Evolutionary conservation across 2,329 filamentous ascomycete genomes (phyloP).

Genomic region (Fusarium citri): DNA sequence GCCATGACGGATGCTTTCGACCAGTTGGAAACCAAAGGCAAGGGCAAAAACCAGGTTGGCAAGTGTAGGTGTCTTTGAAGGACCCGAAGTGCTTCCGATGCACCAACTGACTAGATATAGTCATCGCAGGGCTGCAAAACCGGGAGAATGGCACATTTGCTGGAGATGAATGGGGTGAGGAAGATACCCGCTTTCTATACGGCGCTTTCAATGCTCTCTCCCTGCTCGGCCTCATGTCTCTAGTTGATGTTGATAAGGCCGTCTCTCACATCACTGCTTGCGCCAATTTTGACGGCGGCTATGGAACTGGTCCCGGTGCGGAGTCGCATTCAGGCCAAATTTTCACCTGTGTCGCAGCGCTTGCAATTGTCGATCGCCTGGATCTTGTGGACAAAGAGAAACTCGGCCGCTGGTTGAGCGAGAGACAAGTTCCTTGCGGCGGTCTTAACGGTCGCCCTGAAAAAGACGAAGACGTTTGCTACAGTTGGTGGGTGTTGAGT

Average conservation of each 20-base stretch:
- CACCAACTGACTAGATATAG: conserved; percentile 55
- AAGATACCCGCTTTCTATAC: conserved; percentile 94
- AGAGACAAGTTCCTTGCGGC: conserved; percentile 87
- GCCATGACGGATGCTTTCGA: conserved; percentile 86
- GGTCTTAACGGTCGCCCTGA: conserved; percentile 95
- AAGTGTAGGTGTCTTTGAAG: conserved; percentile 71
- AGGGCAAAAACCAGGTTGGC: conserved; percentile 75
- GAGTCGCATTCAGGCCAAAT: conserved; percentile 97
- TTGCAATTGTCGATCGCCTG: conserved; percentile 84
- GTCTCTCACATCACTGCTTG: conserved; percentile 84
- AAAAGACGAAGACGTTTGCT: conserved; percentile 96
- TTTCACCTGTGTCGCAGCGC: conserved; percentile 89
- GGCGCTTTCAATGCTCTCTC: conserved; percentile 90
- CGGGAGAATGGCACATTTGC: conserved; percentile 85
- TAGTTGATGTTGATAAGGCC: conserved; percentile 84
- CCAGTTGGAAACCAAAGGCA: conserved; percentile 78
- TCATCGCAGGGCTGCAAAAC: conserved; percentile 86
- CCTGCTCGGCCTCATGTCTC: conserved; percentile 76
- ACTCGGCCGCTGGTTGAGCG: conserved; percentile 89
- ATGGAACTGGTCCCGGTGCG: conserved; percentile 87
- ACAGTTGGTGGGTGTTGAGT: conserved; percentile 98
- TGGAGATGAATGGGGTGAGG: conserved; percentile 96
- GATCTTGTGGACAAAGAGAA: conserved; percentile 86
- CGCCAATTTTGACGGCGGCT: conserved; percentile 94
- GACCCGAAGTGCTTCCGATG: conserved; percentile 16